Evolutionary conservation across 2,329 filamentous ascomycete species (phyloP).

Genomic region (Trichoderma arundinaceum): DNA sequence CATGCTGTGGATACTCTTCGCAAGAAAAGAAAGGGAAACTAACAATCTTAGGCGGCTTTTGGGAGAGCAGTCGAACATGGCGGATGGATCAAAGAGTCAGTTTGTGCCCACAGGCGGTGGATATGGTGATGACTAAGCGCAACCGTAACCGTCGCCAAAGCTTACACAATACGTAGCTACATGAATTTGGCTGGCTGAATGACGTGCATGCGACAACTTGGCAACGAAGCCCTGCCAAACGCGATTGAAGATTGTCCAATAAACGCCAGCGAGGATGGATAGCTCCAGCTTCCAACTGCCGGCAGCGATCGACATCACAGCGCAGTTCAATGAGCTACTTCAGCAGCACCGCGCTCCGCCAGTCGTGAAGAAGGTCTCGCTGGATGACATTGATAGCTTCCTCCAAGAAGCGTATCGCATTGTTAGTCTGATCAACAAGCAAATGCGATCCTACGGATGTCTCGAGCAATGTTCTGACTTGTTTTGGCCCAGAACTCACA

Average conservation of each 20-base stretch:
- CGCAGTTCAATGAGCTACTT: slow-evolving; percentile 71
- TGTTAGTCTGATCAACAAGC: slow-evolving; percentile 12
- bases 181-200: slow-evolving; percentile 2
- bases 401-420: slow-evolving; percentile 85
- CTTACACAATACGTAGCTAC: slow-evolving; percentile 31
- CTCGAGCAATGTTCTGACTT: background rate
- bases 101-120: background rate
- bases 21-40: background rate
- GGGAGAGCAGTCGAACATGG: background rate
- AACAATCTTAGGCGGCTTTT: background rate
- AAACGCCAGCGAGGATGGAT: background rate
- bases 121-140: slow-evolving; percentile 15
- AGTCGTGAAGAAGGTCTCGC: slow-evolving; percentile 50
- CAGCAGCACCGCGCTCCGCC: slow-evolving; percentile 61
- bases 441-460: background rate
- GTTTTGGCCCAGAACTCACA: slow-evolving; percentile 71
- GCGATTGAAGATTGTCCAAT: background rate
- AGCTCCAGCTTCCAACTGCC: slow-evolving; percentile 6
- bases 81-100: background rate
- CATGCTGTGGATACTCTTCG: background rate
- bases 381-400: slow-evolving; percentile 76
- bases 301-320: slow-evolving; percentile 66
- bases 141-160: background rate
- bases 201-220: slow-evolving; percentile 14
- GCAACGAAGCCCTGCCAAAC: background rate